phyloP scores from a whole-genome alignment of 1,139 yeast species.

The Suhomyces kunorum region DNA sequence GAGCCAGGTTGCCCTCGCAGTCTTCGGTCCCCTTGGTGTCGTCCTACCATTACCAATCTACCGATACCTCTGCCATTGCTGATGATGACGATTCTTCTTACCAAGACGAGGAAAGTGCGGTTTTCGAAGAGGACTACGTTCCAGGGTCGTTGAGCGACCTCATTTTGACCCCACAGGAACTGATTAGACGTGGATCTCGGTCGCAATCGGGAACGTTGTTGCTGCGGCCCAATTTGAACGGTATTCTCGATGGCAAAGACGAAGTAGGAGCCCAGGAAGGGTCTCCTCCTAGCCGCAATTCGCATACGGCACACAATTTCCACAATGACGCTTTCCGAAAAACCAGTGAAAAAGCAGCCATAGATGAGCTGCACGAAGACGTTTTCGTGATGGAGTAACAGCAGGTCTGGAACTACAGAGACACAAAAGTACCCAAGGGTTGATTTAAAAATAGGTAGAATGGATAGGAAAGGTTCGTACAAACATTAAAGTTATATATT shows the following conservation, averaged over 20 bases:
- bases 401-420: not conserved
- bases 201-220: slow-evolving; percentile 50
- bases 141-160: slow-evolving; percentile 75
- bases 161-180: slow-evolving; percentile 73
- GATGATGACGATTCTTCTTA: slow-evolving; percentile 20
- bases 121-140: slow-evolving; percentile 70
- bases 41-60: slow-evolving; percentile 14
- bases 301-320: slow-evolving; percentile 2
- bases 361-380: slow-evolving; percentile 21
- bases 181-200: slow-evolving; percentile 63
- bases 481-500: no score
- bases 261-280: not conserved
- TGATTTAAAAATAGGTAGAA: slow-evolving; percentile 1
- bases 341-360: slow-evolving; percentile 2
- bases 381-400: slow-evolving; percentile 41
- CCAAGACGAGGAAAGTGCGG: slow-evolving; percentile 22
- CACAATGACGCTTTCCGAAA: slow-evolving; percentile 18
- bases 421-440: not conserved
- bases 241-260: slow-evolving; percentile 11
- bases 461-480: slow-evolving; percentile 1
- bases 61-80: slow-evolving; percentile 20
- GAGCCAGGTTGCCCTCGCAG: slow-evolving; percentile 8
- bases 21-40: slow-evolving; percentile 6
- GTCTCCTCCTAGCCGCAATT: not conserved
- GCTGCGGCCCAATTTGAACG: slow-evolving; percentile 35